These are phyloP conservation scores for Begonia masoniana DNA, from an alignment of 306 rosid species.

Conservation along the genomic window DNA sequence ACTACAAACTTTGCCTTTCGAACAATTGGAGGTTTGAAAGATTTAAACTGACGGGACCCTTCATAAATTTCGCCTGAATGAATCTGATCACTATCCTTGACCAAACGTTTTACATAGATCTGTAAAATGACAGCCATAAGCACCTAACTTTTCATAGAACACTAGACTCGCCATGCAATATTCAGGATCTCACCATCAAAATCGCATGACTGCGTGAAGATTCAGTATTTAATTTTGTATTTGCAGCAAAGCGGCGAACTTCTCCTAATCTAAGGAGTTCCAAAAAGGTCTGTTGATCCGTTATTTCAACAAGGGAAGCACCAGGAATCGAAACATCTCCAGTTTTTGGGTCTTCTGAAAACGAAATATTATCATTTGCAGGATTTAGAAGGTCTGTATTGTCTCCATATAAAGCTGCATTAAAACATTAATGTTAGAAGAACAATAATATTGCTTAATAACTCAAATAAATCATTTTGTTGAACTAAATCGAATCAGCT, in stretches of 20 bases:
- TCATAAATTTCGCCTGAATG: slow-evolving; percentile 49
- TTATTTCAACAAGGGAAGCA: slow-evolving; percentile 58
- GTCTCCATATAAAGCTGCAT: slow-evolving; percentile 61
- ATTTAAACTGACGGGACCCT: slow-evolving; percentile 37
- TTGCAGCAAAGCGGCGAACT: slow-evolving; percentile 83
- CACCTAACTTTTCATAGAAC: too few species aligned
- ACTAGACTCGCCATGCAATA: too few species aligned
- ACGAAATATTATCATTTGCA: slow-evolving; percentile 64
- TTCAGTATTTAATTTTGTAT: slow-evolving; percentile 15
- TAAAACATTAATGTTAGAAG: too few species aligned
- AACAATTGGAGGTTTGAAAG: slow-evolving; percentile 50
- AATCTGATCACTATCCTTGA: slow-evolving; percentile 53
- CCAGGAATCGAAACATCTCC: slow-evolving; percentile 90
- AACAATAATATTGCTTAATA: too few species aligned
- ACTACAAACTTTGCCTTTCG: slow-evolving; percentile 74
- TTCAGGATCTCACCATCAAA: slow-evolving; percentile 39
- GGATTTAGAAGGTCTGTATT: slow-evolving; percentile 78
- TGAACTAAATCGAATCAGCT: too few species aligned
- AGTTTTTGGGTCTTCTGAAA: slow-evolving; percentile 79
- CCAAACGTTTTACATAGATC: slow-evolving; percentile 60
- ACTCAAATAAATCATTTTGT: too few species aligned
- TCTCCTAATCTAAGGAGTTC: slow-evolving; percentile 76
- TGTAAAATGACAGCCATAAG: slow-evolving; percentile 11
- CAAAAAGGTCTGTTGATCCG: slow-evolving; percentile 63
- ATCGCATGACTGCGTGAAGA: slow-evolving; percentile 94